These are phyloP conservation scores for Fusarium proliferatum DNA, from an alignment of 2,329 filamentous ascomycete species.

Conservation along the genomic window DNA sequence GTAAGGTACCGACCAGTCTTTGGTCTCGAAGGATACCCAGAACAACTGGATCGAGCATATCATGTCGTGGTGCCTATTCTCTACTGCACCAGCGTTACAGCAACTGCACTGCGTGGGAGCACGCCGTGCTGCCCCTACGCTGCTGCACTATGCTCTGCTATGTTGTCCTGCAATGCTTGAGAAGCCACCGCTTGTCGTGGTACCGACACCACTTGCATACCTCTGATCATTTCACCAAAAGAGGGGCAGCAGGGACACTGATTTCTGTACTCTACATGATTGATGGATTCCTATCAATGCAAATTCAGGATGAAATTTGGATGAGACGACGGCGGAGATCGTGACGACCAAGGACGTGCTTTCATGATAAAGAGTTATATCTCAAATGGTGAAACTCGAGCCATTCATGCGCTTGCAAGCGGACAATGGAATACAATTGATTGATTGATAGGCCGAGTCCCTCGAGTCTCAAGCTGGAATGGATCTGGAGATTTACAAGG, in stretches of 20 bases:
- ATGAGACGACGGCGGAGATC: conserved; percentile 30
- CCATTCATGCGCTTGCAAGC: conserved; percentile 31
- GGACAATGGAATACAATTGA: conserved; percentile 26
- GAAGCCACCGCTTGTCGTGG: conserved; percentile 29
- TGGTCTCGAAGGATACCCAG: conserved; percentile 6
- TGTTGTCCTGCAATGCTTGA: conserved; percentile 36
- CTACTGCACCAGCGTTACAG: conserved; percentile 32
- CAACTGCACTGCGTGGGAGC: conserved; percentile 22
- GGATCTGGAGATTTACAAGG: conserved; percentile 41
- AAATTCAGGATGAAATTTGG: conserved; percentile 29
- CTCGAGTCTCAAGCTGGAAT: conserved; percentile 29
- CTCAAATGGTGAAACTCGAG: conserved; percentile 18
- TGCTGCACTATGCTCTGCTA: conserved; percentile 35
- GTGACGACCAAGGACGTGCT: conserved; percentile 21
- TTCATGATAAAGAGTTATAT: conserved; percentile 21
- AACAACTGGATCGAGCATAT: conserved; percentile 35
- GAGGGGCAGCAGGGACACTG: conserved; percentile 34
- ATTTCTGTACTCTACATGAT: conserved; percentile 19
- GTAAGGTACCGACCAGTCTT: conserved; percentile 42
- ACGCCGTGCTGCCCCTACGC: conserved; percentile 11
- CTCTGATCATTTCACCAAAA: conserved; percentile 38
- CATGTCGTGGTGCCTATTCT: conserved; percentile 30
- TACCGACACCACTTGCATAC: conserved; percentile 34
- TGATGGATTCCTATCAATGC: conserved; percentile 33
- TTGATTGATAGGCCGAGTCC: conserved; percentile 37